Percentiles rank a stretch among this genome's conserved stretches.
Evolutionary conservation across 345 rosid species (phyloP).

Genomic region (Citrus inodora): DNA sequence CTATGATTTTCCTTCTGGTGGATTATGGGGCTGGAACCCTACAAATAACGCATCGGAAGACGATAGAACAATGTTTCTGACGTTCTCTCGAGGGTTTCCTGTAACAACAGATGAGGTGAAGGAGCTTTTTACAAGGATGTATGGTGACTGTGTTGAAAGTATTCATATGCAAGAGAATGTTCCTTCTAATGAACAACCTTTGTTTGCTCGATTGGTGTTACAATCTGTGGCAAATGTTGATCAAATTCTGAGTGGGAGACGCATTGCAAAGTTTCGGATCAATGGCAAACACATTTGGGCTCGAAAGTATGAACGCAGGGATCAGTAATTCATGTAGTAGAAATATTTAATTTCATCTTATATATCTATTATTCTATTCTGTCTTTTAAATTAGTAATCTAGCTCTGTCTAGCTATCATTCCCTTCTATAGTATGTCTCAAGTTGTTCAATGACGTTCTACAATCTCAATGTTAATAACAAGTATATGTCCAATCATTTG

Average conservation of each 20-base stretch:
- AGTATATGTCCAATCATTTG: too few relatives aligned
- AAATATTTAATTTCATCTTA: background rate
- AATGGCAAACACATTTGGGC: constrained; percentile 56
- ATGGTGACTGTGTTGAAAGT: constrained; percentile 26
- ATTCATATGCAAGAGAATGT: constrained; percentile 34
- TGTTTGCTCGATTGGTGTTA: constrained; percentile 39
- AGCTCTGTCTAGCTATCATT: too few relatives aligned
- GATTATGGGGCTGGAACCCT: constrained; percentile 40
- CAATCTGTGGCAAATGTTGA: constrained; percentile 27
- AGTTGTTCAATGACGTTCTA: too few relatives aligned
- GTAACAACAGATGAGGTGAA: constrained; percentile 37
- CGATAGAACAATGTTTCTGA: constrained; percentile 43
- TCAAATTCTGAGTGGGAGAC: constrained; percentile 26
- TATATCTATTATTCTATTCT: background rate
- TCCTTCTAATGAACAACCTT: constrained; percentile 26
- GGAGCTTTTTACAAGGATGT: constrained; percentile 25
- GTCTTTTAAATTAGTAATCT: background rate
- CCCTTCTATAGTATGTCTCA: too few relatives aligned
- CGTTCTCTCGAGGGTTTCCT: constrained; percentile 46
- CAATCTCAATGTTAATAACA: too few relatives aligned
- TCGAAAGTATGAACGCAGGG: constrained; percentile 44
- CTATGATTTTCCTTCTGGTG: constrained; percentile 18
- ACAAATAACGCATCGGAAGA: constrained; percentile 20
- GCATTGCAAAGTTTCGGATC: constrained; percentile 41
- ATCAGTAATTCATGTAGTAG: background rate